phyloP scores from a whole-genome alignment of 2,329 filamentous ascomycete genomes.

The Arthrobotrys sphaeroides region DNA sequence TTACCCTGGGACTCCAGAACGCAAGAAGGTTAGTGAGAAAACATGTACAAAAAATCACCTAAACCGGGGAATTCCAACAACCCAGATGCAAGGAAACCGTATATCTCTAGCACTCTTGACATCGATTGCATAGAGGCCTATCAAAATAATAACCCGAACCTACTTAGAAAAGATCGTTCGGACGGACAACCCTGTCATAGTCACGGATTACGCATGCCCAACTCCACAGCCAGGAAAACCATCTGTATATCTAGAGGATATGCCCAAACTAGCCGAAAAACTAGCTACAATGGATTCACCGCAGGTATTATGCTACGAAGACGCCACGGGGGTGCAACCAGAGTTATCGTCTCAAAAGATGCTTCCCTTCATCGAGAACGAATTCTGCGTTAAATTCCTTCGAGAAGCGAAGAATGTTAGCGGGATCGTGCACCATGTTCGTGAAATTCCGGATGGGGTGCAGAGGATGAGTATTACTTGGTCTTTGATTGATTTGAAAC shows the following conservation, averaged over 20 bases:
- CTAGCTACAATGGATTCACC: not conserved
- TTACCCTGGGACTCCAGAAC: no score
- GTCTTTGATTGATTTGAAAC: not conserved
- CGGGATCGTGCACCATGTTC: not conserved
- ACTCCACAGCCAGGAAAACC: not conserved
- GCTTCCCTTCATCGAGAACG: not conserved
- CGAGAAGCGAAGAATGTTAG: not conserved
- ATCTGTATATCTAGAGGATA: no score
- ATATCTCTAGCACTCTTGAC: not conserved
- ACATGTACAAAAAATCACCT: no score
- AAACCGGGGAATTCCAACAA: no score
- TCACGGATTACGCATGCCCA: not conserved
- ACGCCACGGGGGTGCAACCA: not conserved
- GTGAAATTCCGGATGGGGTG: not conserved
- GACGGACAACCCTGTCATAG: not conserved
- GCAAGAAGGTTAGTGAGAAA: no score
- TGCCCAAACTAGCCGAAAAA: not conserved
- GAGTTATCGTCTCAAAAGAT: not conserved
- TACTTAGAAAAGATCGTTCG: not conserved
- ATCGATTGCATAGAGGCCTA: not conserved
- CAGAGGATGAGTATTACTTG: slow-evolving; percentile 12
- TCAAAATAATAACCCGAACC: not conserved
- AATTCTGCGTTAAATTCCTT: not conserved
- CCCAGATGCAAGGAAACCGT: no score
- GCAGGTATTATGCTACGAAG: not conserved